phyloP scores from a whole-genome alignment of 352 stramenopile genomes.

The Globisporangium takayamanum region DNA sequence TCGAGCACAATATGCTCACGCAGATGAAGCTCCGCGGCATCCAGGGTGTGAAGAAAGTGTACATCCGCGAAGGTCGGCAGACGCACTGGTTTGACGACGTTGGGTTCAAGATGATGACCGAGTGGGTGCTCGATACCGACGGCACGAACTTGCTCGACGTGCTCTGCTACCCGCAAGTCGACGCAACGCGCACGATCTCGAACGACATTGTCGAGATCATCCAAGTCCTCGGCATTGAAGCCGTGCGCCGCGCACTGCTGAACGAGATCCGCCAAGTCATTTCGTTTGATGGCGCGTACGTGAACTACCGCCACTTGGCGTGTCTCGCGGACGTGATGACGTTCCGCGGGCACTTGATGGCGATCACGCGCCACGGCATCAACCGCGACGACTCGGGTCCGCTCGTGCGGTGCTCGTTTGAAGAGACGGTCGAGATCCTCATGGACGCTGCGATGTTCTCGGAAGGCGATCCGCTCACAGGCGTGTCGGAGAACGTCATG shows the following conservation, averaged over 20 bases:
- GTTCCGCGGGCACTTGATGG: slow-evolving; percentile 95
- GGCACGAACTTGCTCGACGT: slow-evolving; percentile 98
- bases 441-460: slow-evolving; percentile 98
- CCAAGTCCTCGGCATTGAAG: slow-evolving; percentile 91
- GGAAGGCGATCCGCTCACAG: slow-evolving; percentile 95
- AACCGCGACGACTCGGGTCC: slow-evolving; percentile 98
- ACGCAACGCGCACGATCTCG: slow-evolving; percentile 95
- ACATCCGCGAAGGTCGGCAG: slow-evolving; percentile 93
- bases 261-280: slow-evolving; percentile 98
- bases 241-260: slow-evolving; percentile 82
- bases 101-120: slow-evolving; percentile 93
- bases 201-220: slow-evolving; percentile 99
- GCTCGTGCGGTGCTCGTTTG: slow-evolving; percentile 97
- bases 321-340: slow-evolving; percentile 99
- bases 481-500: slow-evolving; percentile 99
- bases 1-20: slow-evolving; percentile 97
- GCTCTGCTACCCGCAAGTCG: slow-evolving; percentile 95
- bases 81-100: slow-evolving; percentile 93
- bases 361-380: slow-evolving; percentile 98
- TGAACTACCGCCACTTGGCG: slow-evolving; percentile 99
- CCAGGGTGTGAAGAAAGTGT: slow-evolving; percentile 98
- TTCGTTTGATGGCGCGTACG: slow-evolving; percentile 98
- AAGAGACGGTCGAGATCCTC: slow-evolving; percentile 99
- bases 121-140: slow-evolving; percentile 99
- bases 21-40: slow-evolving; percentile 97